These are phyloP conservation scores for Mycena haematopus DNA, from an alignment of 768 basidiomycete species.

Conservation along the genomic window DNA sequence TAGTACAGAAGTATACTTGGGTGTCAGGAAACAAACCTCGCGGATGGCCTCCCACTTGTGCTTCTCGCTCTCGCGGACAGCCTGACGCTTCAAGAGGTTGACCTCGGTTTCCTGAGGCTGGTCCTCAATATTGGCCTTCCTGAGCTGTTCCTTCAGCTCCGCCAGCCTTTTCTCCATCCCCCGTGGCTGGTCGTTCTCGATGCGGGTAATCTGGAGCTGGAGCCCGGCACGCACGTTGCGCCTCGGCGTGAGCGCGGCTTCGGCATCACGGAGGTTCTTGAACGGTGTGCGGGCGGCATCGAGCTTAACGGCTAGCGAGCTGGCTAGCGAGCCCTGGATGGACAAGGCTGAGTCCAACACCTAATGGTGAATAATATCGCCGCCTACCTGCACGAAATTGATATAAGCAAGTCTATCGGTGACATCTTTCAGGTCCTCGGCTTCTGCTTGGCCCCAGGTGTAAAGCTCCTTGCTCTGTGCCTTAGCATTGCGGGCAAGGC, in stretches of 20 bases:
- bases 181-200: conserved; percentile 72
- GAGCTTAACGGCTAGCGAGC: conserved; percentile 64
- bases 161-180: conserved; percentile 70
- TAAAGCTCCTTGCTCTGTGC: conserved; percentile 85
- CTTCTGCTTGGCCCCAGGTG: conserved; percentile 79
- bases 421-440: conserved; percentile 71
- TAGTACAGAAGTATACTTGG: background rate
- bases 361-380: background rate
- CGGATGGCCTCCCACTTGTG: conserved; percentile 82
- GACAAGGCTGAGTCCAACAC: no score
- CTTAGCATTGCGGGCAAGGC: conserved; percentile 68
- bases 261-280: conserved; percentile 77
- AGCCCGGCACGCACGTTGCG: conserved; percentile 65
- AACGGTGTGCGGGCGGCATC: conserved; percentile 68
- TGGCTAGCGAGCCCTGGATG: conserved; percentile 61
- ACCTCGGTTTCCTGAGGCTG: conserved; percentile 72
- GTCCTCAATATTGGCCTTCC: conserved; percentile 68
- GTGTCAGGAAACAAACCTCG: conserved; percentile 59
- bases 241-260: conserved; percentile 60
- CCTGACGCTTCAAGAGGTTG: conserved; percentile 77
- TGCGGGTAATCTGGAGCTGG: conserved; percentile 62
- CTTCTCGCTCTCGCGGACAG: conserved; percentile 74
- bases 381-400: conserved; percentile 63
- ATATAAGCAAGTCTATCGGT: conserved; percentile 84
- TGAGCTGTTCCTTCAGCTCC: conserved; percentile 75